These are phyloP conservation scores for Picea glauca DNA, from an alignment of 75 land plant species.

Conservation along the genomic window DNA sequence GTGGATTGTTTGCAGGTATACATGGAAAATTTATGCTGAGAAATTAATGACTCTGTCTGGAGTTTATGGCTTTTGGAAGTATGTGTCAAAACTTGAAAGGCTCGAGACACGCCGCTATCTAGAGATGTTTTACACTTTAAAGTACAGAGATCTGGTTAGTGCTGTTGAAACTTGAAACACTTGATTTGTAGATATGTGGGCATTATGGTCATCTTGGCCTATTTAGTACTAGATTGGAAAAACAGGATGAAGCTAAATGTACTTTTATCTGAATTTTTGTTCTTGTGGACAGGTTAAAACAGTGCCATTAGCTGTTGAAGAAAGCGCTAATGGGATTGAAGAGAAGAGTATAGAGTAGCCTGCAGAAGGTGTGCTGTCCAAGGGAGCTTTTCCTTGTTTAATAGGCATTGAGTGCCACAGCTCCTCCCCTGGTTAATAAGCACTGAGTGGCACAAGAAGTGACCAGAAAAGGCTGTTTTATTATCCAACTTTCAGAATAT, in stretches of 20 bases:
- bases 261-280: neutral
- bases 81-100: constrained; percentile 62
- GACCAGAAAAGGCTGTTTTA: too few species aligned
- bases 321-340: too few species aligned
- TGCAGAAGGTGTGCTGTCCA: too few species aligned
- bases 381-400: too few species aligned
- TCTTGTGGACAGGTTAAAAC: constrained; percentile 5
- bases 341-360: too few species aligned
- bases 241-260: neutral
- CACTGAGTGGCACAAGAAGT: too few species aligned
- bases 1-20: constrained; percentile 32
- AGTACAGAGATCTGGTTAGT: constrained; percentile 53
- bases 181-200: too few species aligned
- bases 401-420: too few species aligned
- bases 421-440: too few species aligned
- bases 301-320: constrained; percentile 10
- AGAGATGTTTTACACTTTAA: constrained; percentile 70
- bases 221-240: neutral
- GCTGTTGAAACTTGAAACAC: neutral
- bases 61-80: constrained; percentile 76
- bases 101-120: constrained; percentile 60
- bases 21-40: constrained; percentile 67
- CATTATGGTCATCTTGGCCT: too few species aligned
- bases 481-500: too few species aligned
- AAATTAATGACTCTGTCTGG: constrained; percentile 59